Conservation (phyloP, 495 filamentous ascomycete genomes). For the Lasiosphaeriaceae sp. region DNA sequence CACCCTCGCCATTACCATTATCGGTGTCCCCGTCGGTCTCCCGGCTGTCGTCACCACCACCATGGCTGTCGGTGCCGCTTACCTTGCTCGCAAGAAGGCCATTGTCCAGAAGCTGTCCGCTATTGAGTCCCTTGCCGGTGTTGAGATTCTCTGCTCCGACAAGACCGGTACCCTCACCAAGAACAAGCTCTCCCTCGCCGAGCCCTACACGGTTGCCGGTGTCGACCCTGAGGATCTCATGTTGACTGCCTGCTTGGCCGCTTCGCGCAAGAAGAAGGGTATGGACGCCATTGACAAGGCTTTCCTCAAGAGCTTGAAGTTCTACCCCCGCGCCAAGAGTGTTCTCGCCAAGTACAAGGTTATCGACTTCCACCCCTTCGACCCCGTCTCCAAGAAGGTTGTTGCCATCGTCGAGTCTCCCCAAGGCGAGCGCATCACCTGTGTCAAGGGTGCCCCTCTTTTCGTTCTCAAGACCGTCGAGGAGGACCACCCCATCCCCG, state of each 20-base stretch:
- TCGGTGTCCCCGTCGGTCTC: slow-evolving; percentile 94
- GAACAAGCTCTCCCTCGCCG: slow-evolving; percentile 83
- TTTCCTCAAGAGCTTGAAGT: slow-evolving; percentile 77
- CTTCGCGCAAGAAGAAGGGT: slow-evolving; percentile 90
- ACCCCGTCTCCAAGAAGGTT: slow-evolving; percentile 93
- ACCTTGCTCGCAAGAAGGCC: slow-evolving; percentile 90
- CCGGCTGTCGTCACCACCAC: slow-evolving; percentile 94
- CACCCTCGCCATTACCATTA: slow-evolving; percentile 82
- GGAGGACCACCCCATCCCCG: slow-evolving; percentile 71
- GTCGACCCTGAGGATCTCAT: slow-evolving; percentile 81
- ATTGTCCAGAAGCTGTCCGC: slow-evolving; percentile 96
- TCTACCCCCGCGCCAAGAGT: slow-evolving; percentile 73
- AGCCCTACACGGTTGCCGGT: slow-evolving; percentile 77
- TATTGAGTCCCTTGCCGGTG: slow-evolving; percentile 90
- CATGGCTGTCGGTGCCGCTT: slow-evolving; percentile 93
- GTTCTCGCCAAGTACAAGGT: slow-evolving; percentile 73
- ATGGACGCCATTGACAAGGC: slow-evolving; percentile 94
- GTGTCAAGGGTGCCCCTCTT: slow-evolving; percentile 87
- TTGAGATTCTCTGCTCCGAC: slow-evolving; percentile 96
- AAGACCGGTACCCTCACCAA: slow-evolving; percentile 94
- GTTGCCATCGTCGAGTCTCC: slow-evolving; percentile 76
- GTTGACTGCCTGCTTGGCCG: slow-evolving; percentile 85
- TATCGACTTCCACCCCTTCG: slow-evolving; percentile 81
- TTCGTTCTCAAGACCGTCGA: slow-evolving; percentile 80
- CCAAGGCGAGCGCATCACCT: slow-evolving; percentile 74